Evolutionary conservation across 2,329 filamentous ascomycete species (phyloP).

Genomic region (Penicillium sclerotigenum): DNA sequence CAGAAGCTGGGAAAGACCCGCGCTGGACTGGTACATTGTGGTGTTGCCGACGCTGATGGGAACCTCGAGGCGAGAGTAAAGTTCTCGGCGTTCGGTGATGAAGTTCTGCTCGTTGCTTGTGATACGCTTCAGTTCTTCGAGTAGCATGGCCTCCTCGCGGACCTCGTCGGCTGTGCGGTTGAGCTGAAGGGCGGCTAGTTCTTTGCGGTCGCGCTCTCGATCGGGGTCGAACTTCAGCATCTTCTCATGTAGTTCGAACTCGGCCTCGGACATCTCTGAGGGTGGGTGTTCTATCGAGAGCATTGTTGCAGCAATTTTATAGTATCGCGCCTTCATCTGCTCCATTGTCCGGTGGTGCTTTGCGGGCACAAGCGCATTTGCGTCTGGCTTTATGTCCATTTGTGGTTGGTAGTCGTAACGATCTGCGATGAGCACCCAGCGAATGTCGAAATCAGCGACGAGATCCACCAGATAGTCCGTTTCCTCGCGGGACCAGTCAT

Average conservation of each 20-base stretch:
- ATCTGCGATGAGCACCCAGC: slow-evolving; percentile 90
- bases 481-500: slow-evolving; percentile 86
- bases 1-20: slow-evolving; percentile 74
- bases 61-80: slow-evolving; percentile 82
- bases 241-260: slow-evolving; percentile 78
- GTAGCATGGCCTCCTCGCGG: slow-evolving; percentile 82
- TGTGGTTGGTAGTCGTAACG: slow-evolving; percentile 69
- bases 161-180: slow-evolving; percentile 81
- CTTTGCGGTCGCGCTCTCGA: slow-evolving; percentile 76
- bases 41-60: slow-evolving; percentile 69
- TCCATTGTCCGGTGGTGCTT: slow-evolving; percentile 68
- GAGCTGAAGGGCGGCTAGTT: slow-evolving; percentile 76
- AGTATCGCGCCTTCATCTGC: slow-evolving; percentile 88
- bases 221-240: slow-evolving; percentile 83
- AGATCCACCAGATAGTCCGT: slow-evolving; percentile 84
- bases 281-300: slow-evolving; percentile 76
- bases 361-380: slow-evolving; percentile 36
- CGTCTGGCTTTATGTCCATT: slow-evolving; percentile 27
- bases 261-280: slow-evolving; percentile 80
- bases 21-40: slow-evolving; percentile 73
- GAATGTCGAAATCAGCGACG: slow-evolving; percentile 74
- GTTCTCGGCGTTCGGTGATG: slow-evolving; percentile 80
- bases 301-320: slow-evolving; percentile 77
- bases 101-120: slow-evolving; percentile 80
- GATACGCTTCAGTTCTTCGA: slow-evolving; percentile 89